Percentiles rank a stretch among this genome's conserved stretches.
Conservation (phyloP, 2,329 filamentous ascomycete species). For the Colletotrichum cuscutae region DNA sequence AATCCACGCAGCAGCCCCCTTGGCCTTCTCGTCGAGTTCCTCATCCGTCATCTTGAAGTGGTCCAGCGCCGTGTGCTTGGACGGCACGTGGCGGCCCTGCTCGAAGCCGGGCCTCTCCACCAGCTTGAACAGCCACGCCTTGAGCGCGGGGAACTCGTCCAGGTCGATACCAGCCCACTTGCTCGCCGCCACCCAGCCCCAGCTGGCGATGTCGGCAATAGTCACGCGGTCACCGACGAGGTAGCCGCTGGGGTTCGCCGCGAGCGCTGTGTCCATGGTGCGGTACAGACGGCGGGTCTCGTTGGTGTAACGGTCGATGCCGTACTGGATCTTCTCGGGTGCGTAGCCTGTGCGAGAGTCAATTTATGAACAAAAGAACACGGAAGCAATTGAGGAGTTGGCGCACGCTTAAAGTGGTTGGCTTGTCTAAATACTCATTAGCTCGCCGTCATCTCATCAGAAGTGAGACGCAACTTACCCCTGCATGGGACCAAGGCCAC, state of each 20-base stretch:
- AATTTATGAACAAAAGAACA: neutral
- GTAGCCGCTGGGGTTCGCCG: conserved; percentile 64
- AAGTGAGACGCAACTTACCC: conserved; percentile 47
- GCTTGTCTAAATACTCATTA: conserved; percentile 62
- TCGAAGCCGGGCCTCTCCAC: conserved; percentile 76
- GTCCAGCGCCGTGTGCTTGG: conserved; percentile 69
- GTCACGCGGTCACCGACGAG: conserved; percentile 76
- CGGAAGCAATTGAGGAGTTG: too few species aligned
- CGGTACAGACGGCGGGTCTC: conserved; percentile 86
- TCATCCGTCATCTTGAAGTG: conserved; percentile 56
- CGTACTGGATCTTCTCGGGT: conserved; percentile 84
- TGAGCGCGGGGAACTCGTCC: conserved; percentile 78
- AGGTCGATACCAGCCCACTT: conserved; percentile 65
- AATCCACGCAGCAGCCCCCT: conserved; percentile 66
- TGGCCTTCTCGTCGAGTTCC: conserved; percentile 67
- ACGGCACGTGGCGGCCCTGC: conserved; percentile 79
- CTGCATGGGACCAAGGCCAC: conserved; percentile 85
- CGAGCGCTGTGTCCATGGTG: conserved; percentile 78
- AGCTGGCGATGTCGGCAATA: conserved; percentile 82
- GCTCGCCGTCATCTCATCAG: neutral
- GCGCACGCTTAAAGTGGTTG: conserved; percentile 80
- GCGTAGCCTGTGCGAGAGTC: conserved; percentile 69
- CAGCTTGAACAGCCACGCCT: conserved; percentile 81
- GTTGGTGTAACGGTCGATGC: conserved; percentile 82
- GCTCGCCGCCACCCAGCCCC: conserved; percentile 76